phyloP scores from a whole-genome alignment of 2,329 filamentous ascomycete genomes.

The Sarocladium strictum region DNA sequence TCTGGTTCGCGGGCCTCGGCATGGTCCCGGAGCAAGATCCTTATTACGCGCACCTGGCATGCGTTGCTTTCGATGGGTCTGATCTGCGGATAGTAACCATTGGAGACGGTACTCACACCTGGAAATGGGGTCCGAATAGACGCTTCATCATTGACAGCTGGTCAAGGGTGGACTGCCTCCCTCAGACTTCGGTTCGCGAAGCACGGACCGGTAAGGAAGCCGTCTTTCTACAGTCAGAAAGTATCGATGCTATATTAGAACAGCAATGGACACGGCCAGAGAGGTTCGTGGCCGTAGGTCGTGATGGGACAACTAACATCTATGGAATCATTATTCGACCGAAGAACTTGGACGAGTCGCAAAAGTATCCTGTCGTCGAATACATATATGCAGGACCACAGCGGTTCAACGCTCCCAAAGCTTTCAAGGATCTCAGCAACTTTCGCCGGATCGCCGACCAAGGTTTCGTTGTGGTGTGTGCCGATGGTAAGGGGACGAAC shows the following conservation, averaged over 20 bases:
- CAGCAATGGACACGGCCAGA: no score
- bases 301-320: conserved; percentile 20
- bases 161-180: conserved; percentile 21
- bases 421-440: conserved; percentile 13
- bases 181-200: conserved; percentile 12
- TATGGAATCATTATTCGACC: conserved; percentile 22
- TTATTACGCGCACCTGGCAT: conserved; percentile 19
- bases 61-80: conserved; percentile 21
- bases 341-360: conserved; percentile 16
- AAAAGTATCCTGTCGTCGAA: conserved; percentile 22
- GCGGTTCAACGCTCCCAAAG: conserved; percentile 19
- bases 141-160: conserved; percentile 19
- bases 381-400: conserved; percentile 23
- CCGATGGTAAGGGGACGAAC: conserved; percentile 27
- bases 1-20: conserved; percentile 19
- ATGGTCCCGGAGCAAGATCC: conserved; percentile 17
- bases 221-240: conserved; percentile 10
- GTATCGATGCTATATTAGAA: no score
- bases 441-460: conserved; percentile 17
- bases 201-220: conserved; percentile 11
- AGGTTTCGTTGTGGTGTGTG: conserved; percentile 23
- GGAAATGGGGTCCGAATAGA: conserved; percentile 16
- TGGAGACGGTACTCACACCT: conserved; percentile 23
- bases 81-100: conserved; percentile 18
- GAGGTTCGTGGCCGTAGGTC: conserved; percentile 19